Evolutionary conservation across 805 yeast species (phyloP).

Genomic region (Candida broadrunensis): DNA sequence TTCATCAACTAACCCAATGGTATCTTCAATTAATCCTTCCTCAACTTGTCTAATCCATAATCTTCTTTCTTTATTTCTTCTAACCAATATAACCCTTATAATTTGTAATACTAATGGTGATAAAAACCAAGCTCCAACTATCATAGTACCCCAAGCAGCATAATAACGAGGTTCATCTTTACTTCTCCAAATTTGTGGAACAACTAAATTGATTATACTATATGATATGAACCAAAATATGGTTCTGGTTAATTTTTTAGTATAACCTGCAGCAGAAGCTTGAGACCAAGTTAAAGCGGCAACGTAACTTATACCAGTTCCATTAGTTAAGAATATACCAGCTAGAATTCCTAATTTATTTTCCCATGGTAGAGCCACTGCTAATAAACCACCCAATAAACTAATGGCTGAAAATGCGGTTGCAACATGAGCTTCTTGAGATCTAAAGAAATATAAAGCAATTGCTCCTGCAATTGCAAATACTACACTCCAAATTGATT

Average conservation of each 20-base stretch:
- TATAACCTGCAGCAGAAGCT: constrained; percentile 44
- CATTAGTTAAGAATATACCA: constrained; percentile 44
- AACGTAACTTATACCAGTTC: constrained; percentile 41
- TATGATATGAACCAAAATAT: constrained; percentile 45
- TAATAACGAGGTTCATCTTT: constrained; percentile 40
- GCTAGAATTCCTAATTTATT: constrained; percentile 42
- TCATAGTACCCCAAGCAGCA: constrained; percentile 49
- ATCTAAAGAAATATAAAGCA: constrained; percentile 19
- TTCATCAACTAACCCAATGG: constrained; percentile 6
- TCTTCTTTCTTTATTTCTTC: constrained; percentile 42
- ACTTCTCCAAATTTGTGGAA: constrained; percentile 55
- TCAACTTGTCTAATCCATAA: constrained; percentile 3
- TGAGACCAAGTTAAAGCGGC: constrained; percentile 24
- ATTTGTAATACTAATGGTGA: constrained; percentile 45
- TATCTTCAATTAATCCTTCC: constrained; percentile 1
- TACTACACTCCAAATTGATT: constrained; percentile 47
- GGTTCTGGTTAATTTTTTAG: constrained; percentile 48
- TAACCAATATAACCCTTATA: constrained; percentile 42
- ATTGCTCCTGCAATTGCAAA: constrained; percentile 35
- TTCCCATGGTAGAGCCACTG: constrained; percentile 42
- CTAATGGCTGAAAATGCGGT: constrained; percentile 41
- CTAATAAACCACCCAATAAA: constrained; percentile 43
- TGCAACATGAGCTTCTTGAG: constrained; percentile 36
- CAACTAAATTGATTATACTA: constrained; percentile 48
- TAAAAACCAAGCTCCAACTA: constrained; percentile 46